phyloP scores from a whole-genome alignment of 805 yeast species.

The Saturnispora saitoi region DNA sequence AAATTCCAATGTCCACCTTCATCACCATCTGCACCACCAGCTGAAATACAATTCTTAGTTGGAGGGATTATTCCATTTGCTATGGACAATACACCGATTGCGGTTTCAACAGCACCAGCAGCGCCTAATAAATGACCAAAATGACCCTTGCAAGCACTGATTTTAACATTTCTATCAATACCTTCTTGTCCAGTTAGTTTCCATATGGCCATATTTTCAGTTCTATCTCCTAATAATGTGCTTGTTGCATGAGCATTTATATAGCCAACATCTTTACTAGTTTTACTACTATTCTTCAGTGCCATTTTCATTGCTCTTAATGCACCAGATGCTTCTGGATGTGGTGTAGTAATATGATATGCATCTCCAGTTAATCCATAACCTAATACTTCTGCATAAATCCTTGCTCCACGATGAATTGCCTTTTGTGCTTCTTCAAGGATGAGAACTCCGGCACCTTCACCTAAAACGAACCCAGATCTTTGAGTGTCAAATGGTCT shows the following conservation, averaged over 20 bases:
- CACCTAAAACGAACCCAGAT: conserved; percentile 86
- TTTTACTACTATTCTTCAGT: conserved; percentile 40
- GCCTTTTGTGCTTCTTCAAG: conserved; percentile 79
- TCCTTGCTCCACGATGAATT: conserved; percentile 45
- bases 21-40: conserved; percentile 44
- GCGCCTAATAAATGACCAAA: conserved; percentile 94
- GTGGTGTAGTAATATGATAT: conserved; percentile 87
- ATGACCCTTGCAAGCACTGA: conserved; percentile 85
- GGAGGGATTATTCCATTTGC: conserved; percentile 59
- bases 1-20: conserved; percentile 33
- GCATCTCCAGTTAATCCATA: conserved; percentile 93
- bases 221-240: conserved; percentile 79
- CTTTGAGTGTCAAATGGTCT: conserved; percentile 79
- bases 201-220: conserved; percentile 72
- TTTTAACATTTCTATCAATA: conserved; percentile 32
- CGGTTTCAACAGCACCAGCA: conserved; percentile 89
- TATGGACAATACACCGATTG: conserved; percentile 66
- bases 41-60: conserved; percentile 57
- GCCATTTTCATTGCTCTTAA: conserved; percentile 75
- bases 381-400: conserved; percentile 77
- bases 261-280: conserved; percentile 51
- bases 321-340: conserved; percentile 78
- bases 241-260: conserved; percentile 97
- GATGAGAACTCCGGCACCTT: conserved; percentile 80
- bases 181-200: conserved; percentile 35